These are phyloP conservation scores for Mortierella antarctica DNA, from an alignment of 192 early-diverging fungal genomes.

Conservation along the genomic window DNA sequence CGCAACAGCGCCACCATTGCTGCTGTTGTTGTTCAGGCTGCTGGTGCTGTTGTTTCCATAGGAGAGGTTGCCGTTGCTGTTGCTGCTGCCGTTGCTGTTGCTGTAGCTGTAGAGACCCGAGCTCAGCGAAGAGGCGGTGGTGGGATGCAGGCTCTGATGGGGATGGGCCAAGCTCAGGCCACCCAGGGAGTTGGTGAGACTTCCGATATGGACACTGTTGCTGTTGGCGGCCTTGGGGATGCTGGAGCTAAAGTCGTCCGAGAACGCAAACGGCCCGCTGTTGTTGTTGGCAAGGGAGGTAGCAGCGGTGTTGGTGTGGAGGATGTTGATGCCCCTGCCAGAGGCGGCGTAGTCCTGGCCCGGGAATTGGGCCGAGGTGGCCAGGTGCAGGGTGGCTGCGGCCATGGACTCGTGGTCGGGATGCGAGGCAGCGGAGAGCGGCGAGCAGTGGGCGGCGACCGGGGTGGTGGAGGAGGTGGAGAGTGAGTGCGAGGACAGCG, in stretches of 20 bases:
- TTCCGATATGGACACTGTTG: slow-evolving; percentile 51
- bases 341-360: slow-evolving; percentile 28
- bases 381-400: slow-evolving; percentile 19
- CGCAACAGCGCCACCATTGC: background rate
- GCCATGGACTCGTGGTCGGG: slow-evolving; percentile 29
- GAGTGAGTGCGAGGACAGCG: slow-evolving; percentile 45
- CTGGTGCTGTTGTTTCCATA: slow-evolving; percentile 3
- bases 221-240: slow-evolving; percentile 39
- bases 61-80: slow-evolving; percentile 6
- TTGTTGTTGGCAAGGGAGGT: background rate
- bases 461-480: slow-evolving; percentile 39
- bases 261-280: slow-evolving; percentile 10
- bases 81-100: slow-evolving; percentile 4
- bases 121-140: slow-evolving; percentile 26
- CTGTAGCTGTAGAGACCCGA: slow-evolving; percentile 40
- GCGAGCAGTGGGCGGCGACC: slow-evolving; percentile 48
- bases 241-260: slow-evolving; percentile 43
- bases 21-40: background rate
- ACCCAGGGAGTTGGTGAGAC: slow-evolving; percentile 31
- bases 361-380: slow-evolving; percentile 11
- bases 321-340: slow-evolving; percentile 37
- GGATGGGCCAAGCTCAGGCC: slow-evolving; percentile 32
- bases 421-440: slow-evolving; percentile 21
- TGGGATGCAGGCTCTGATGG: slow-evolving; percentile 13
- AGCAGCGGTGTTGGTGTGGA: background rate